Percentiles rank a stretch among this genome's conserved stretches.
phyloP scores from a whole-genome alignment of 2,329 filamentous ascomycete genomes.

The Furcasterigmium furcatum region DNA sequence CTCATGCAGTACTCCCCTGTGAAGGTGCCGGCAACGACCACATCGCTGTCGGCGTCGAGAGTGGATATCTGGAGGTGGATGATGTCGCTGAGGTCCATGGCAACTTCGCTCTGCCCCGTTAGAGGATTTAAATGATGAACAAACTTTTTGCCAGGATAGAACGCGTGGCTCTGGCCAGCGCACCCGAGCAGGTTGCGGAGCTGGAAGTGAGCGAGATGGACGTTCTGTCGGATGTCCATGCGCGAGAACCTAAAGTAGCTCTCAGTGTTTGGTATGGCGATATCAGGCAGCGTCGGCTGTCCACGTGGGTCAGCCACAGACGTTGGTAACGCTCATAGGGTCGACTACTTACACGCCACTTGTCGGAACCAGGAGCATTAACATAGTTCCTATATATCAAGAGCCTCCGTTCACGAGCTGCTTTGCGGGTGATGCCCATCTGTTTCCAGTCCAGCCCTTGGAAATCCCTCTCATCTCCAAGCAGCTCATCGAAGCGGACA shows the following conservation, averaged over 20 bases:
- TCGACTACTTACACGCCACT: slow-evolving; percentile 40
- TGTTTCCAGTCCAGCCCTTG: slow-evolving; percentile 58
- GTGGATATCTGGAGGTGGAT: slow-evolving; percentile 43
- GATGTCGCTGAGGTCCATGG: slow-evolving; percentile 39
- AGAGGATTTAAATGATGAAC: slow-evolving; percentile 51
- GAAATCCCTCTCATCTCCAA: slow-evolving; percentile 54
- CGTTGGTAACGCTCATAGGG: background rate
- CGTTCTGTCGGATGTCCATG: slow-evolving; percentile 51
- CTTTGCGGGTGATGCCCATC: slow-evolving; percentile 45
- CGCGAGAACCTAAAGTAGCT: slow-evolving; percentile 57
- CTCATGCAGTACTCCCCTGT: slow-evolving; percentile 52
- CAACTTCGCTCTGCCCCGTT: slow-evolving; percentile 38
- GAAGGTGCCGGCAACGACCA: slow-evolving; percentile 59
- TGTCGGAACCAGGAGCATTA: slow-evolving; percentile 45
- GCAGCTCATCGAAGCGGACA: slow-evolving; percentile 39
- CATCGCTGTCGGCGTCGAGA: slow-evolving; percentile 47
- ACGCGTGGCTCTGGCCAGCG: slow-evolving; percentile 51
- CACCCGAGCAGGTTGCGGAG: slow-evolving; percentile 60
- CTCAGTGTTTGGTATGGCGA: slow-evolving; percentile 31
- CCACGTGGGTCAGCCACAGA: background rate
- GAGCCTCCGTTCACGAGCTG: slow-evolving; percentile 44
- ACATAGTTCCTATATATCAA: slow-evolving; percentile 56
- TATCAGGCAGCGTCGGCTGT: background rate
- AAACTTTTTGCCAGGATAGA: slow-evolving; percentile 49
- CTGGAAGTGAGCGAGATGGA: slow-evolving; percentile 63